Base-by-base conservation (phyloP, 2,329 filamentous ascomycete species). In the Cytospora chrysosperma region DNA sequence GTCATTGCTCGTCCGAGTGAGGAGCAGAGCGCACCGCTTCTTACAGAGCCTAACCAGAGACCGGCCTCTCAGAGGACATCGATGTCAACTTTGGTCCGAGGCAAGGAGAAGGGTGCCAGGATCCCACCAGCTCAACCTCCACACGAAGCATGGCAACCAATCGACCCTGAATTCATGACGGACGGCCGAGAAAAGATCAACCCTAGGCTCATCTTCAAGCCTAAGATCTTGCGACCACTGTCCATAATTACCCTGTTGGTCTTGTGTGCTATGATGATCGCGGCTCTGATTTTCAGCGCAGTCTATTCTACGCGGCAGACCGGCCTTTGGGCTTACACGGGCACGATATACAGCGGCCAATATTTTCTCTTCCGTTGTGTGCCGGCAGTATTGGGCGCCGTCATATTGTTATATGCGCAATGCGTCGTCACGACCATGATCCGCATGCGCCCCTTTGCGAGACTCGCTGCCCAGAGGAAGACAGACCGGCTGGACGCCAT, bases 301-400 rank as follows among this genome's bases (percentile, higher is more conserved):
- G 77, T 90, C 40, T 92, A 86, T 77, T 91, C 90, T 13, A 75
- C 81, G 43, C 74, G 76, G 6, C 81, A 88, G 67, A 75, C 81
- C 12, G 92, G 92, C 0, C 77, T 97, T 15, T 87, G 85, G 72
- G 76, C 82, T 4, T 97, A 93, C 73, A 78, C 79, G 37, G 82
- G 82, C 53, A 80, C 77, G 32, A 88, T 92, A 63, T 89, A 90
- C 65, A 89, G 88, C 56, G 82, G 82, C 10, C 83, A 88, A 68
- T 97, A 96, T 75, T 97, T 97, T 73, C 76, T 96, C 54, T 95
- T 96, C 74, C 85, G 92, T 66, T 91, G 96, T 67, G 78, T 97
- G 1, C 93, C 94, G 2, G 92, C 93, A 62, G 78, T 96, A 0
- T 72, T 96, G 17, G 91, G 88, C 0, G 86, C 87, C 24, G 68